Evolutionary conservation across 2,329 filamentous ascomycete species (phyloP).

Genomic region (Ascosphaera apis): DNA sequence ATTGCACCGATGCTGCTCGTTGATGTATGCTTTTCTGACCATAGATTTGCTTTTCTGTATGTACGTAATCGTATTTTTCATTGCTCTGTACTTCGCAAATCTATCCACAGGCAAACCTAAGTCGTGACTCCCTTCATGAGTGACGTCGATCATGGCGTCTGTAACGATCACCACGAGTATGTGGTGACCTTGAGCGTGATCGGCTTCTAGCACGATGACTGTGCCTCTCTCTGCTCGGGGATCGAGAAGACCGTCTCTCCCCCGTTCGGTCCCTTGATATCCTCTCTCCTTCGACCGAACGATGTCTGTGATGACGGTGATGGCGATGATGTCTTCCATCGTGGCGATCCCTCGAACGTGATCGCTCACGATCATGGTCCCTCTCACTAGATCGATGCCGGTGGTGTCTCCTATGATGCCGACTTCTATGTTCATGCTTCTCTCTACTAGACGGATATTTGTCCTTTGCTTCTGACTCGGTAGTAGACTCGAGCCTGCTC

Average conservation of each 20-base stretch:
- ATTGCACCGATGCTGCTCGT: too few relatives aligned
- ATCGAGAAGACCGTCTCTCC: constrained; percentile 9
- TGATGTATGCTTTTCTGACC: too few relatives aligned
- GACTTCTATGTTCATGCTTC: constrained; percentile 10
- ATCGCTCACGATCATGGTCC: constrained; percentile 8
- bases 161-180: constrained; percentile 9
- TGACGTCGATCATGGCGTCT: constrained; percentile 11
- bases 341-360: constrained; percentile 5
- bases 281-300: neutral
- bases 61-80: too few relatives aligned
- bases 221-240: constrained; percentile 11
- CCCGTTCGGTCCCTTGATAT: too few relatives aligned
- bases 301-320: constrained; percentile 1
- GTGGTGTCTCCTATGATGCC: constrained; percentile 24
- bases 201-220: constrained; percentile 8
- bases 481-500: neutral
- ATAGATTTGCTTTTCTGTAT: too few relatives aligned
- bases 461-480: constrained; percentile 8
- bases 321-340: constrained; percentile 3
- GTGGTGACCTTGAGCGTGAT: constrained; percentile 8
- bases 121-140: constrained; percentile 9
- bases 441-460: constrained; percentile 12
- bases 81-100: too few relatives aligned
- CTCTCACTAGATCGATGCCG: neutral
- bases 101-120: neutral